Evolutionary conservation across 306 rosid species (phyloP).

Genomic region (Cicer cuneatum): DNA sequence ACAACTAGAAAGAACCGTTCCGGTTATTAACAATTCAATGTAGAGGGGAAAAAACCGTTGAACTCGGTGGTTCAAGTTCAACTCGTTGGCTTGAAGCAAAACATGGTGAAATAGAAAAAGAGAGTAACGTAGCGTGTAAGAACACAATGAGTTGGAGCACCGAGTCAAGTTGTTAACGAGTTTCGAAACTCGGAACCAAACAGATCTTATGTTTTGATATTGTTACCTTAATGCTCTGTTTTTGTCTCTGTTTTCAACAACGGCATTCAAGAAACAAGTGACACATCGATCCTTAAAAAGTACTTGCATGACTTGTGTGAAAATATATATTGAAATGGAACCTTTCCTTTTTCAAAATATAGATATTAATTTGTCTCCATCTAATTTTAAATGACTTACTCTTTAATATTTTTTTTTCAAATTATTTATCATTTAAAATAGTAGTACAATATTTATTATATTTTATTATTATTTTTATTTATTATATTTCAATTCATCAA

Average conservation of each 20-base stretch:
- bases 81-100: slow-evolving; percentile 31
- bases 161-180: neutral
- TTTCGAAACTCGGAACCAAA: slow-evolving; percentile 1
- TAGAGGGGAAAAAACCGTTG: neutral
- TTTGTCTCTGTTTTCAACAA: slow-evolving; percentile 37
- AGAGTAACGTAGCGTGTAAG: slow-evolving; percentile 34
- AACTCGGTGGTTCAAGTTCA: slow-evolving; percentile 41
- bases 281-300: slow-evolving; percentile 38
- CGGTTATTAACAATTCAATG: slow-evolving; percentile 44
- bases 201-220: slow-evolving; percentile 29
- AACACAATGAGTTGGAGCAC: slow-evolving; percentile 28
- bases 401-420: too few relatives aligned
- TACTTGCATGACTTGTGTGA: slow-evolving; percentile 25
- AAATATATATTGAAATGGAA: slow-evolving; percentile 47
- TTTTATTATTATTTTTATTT: too few relatives aligned
- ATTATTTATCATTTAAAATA: too few relatives aligned
- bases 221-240: neutral
- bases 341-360: slow-evolving; percentile 38
- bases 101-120: slow-evolving; percentile 6
- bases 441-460: too few relatives aligned
- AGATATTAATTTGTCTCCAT: too few relatives aligned
- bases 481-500: too few relatives aligned
- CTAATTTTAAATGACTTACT: neutral
- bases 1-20: slow-evolving; percentile 36
- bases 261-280: slow-evolving; percentile 43